Base-by-base conservation (phyloP, 1,139 yeast genomes). In the Hemisphaericaspora xylofermentans region DNA sequence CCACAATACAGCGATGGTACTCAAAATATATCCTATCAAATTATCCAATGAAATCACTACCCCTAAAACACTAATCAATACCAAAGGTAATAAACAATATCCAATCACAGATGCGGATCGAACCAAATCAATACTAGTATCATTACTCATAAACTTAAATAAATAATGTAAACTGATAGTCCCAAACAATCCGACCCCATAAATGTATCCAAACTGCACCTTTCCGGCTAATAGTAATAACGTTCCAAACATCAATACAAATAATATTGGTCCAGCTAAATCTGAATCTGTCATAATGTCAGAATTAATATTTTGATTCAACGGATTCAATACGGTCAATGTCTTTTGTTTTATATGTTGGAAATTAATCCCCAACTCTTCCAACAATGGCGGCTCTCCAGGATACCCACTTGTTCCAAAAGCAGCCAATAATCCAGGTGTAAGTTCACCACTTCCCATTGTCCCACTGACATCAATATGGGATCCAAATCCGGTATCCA, bases 131-230 rank as follows among this genome's bases (percentile, higher is more conserved):
- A 87, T 76, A 40, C 78, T 71, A 28, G 56, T 51, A 17, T 71
- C 76, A 41, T 61, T 63, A 50, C 91, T 81, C 99, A 93, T 93
- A 49, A 89, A 72, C 60, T 86, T 88, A 60, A 94, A 84, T 46
- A 94, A 72, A 51, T 79, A 79, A 63, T 91, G 97, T 52, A 89
- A 78, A 32, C 95, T 81, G 14, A 88, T 58, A 2, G 95, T 86
- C 12, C 99, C 99, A 52, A 91, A 82, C 39, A 94, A 68, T 1
- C 97, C 98, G 35, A 93, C 95, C 21, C 98, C 98, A 57, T 93
- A 93, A 41, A 93, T 88, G 63, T 94, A 94, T 3, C 98, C 98
- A 61, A 93, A 93, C 61, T 93, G 98, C 15, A 91, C 88, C 59
- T 91, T 93, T 12, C 99, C 98, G 1, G 95, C 78, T 36, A 89